phyloP scores from a whole-genome alignment of 2,329 filamentous ascomycete genomes.

The Coleophoma crateriformis region DNA sequence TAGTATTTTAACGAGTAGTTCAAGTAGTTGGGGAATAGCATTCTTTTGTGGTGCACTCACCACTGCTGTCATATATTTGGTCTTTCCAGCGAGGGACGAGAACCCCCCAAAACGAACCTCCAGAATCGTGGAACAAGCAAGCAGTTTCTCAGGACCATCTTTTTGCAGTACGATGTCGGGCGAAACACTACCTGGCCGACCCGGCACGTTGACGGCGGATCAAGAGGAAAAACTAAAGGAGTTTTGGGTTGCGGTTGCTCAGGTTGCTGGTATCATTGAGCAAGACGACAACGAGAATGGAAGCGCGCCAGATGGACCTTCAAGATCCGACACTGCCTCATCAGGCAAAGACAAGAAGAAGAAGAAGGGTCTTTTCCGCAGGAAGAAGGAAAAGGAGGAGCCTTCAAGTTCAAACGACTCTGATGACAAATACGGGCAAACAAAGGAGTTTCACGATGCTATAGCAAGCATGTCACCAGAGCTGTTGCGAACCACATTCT shows the following conservation, averaged over 20 bases:
- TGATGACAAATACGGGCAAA: conserved; percentile 92
- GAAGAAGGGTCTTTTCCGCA: conserved; percentile 73
- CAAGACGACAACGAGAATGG: conserved; percentile 19
- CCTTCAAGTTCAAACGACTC: conserved; percentile 36
- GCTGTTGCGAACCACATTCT: conserved; percentile 74
- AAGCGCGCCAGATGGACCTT: conserved; percentile 14
- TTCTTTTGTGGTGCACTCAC: background rate
- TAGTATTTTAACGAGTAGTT: background rate
- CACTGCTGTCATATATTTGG: background rate
- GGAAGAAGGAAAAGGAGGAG: conserved; percentile 48
- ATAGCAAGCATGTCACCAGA: conserved; percentile 73
- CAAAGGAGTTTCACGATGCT: conserved; percentile 78
- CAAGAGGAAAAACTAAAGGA: conserved; percentile 85
- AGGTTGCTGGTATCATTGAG: conserved; percentile 62
- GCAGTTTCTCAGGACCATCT: no score
- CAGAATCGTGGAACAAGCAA: no score
- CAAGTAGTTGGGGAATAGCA: background rate
- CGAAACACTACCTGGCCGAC: conserved; percentile 59
- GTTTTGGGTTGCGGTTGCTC: conserved; percentile 74
- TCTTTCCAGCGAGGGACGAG: background rate
- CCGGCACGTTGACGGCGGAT: conserved; percentile 83
- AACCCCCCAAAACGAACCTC: no score
- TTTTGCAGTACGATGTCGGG: conserved; percentile 30
- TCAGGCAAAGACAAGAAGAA: conserved; percentile 45
- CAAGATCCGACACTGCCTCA: conserved; percentile 14